phyloP scores from a whole-genome alignment of 1,284 basidiomycete genomes.

The Schizophyllum amplum region DNA sequence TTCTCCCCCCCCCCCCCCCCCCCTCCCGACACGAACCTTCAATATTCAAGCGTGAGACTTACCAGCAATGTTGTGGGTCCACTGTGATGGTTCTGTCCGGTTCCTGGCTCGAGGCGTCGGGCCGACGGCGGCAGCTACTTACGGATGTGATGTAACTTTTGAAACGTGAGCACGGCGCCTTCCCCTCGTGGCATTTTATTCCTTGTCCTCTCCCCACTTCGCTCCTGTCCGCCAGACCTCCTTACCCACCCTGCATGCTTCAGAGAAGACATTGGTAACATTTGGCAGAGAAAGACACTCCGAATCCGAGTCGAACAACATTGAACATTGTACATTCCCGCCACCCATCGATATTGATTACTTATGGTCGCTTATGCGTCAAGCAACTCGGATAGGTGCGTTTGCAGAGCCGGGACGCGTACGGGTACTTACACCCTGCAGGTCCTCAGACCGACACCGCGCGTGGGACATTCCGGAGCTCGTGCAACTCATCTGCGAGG shows the following conservation, averaged over 20 bases:
- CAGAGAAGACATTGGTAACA: background rate
- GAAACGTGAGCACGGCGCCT: background rate
- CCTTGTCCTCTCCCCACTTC: background rate
- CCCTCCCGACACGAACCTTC: background rate
- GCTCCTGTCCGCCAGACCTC: background rate
- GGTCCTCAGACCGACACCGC: background rate
- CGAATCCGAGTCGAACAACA: background rate
- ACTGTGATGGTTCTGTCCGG: background rate
- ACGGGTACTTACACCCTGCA: background rate
- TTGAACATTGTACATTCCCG: background rate
- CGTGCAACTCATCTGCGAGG: background rate
- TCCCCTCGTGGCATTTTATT: background rate
- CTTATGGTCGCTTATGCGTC: background rate
- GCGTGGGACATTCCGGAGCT: background rate
- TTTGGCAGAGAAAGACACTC: too few relatives aligned
- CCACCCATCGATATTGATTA: background rate
- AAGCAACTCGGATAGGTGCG: background rate
- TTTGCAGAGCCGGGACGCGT: background rate
- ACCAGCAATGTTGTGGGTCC: background rate
- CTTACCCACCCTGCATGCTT: background rate
- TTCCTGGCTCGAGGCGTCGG: background rate
- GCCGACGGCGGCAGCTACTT: background rate
- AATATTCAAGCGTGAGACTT: background rate
- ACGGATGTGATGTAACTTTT: background rate
- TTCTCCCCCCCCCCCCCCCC: background rate